Base-by-base conservation (phyloP, 148 eudicot genomes). In the Arctostaphylos glauca region DNA sequence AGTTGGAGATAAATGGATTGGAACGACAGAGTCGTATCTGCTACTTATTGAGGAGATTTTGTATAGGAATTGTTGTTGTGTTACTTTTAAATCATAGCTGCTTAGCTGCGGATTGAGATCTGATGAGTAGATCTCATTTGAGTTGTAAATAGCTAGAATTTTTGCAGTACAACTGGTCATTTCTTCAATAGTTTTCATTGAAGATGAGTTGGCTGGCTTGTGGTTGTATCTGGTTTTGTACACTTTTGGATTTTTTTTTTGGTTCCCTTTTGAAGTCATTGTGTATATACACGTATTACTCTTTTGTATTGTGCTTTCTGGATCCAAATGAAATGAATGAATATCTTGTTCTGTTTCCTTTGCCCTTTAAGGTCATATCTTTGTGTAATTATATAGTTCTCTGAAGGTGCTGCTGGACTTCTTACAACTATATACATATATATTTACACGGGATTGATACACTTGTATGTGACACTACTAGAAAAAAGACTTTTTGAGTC, bases 161-260 rank as follows among this genome's bases (percentile, higher is more conserved):
- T 64, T 85, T n/a, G 50, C 74, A 80, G 38, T 83, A 76, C 81
- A 68, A 21, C 38, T 64, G 41, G 16, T 56, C 68, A 72, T 47
- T 18, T 87, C 92, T 91, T 90, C 92, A 91, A 88, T 75, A 23
- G 1, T 14, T 67, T 87, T 72, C 93, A 89, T 91, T 91, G 93
- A 91, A 91, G 92, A 88, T 85, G 43, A 3, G 38, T 47, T 75
- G 64, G 86, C 84, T 75, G 64, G 86, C 84, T 21, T 31, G 83
- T 88, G 85, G 58, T 66, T 86, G 18, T 44, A 58, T 60, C 9
- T 60, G 25, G 25, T n/a, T 60, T 58, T 5, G 64, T 19, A 18
- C 23, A 5, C 21, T 16, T 19, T 19, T 6, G 6, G 6, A 5
- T 4, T 52, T 52, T 52, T 8, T 23, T 19, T 3, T 6, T 18